Conservation (phyloP, 106 monocot genomes). For the Phalaenopsis aphrodite region DNA sequence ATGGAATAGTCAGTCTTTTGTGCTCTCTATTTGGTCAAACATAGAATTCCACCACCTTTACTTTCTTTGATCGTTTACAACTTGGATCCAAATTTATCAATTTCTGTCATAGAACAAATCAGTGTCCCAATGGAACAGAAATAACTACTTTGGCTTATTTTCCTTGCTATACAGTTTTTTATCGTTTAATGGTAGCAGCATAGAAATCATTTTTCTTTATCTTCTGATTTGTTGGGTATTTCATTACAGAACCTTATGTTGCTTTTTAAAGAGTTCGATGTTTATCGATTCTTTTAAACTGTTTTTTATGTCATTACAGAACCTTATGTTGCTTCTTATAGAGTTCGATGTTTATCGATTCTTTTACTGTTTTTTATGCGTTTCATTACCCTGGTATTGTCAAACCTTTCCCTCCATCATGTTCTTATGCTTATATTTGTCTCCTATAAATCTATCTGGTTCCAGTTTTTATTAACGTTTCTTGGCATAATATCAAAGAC, state of each 20-base stretch:
- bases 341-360: not conserved
- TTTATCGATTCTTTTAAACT: not conserved
- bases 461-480: slow-evolving; percentile 1
- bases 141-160: not conserved
- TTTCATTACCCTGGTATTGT: not conserved
- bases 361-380: not conserved
- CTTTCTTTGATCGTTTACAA: not conserved
- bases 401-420: not conserved
- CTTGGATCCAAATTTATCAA: not conserved
- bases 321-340: too few species aligned
- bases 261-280: not conserved
- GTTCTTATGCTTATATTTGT: not conserved
- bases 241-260: too few species aligned
- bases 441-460: not conserved
- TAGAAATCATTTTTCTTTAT: not conserved
- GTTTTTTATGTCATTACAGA: not conserved
- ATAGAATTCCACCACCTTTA: not conserved
- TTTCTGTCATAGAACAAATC: not conserved
- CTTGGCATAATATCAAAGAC: not conserved
- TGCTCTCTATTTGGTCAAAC: not conserved
- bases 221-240: too few species aligned
- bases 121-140: not conserved
- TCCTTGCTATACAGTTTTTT: not conserved
- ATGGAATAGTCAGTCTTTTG: not conserved
- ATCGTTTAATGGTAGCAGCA: too few species aligned